These are phyloP conservation scores for Jaltomata sinuosa DNA, from an alignment of 257 asterid species.

Conservation along the genomic window DNA sequence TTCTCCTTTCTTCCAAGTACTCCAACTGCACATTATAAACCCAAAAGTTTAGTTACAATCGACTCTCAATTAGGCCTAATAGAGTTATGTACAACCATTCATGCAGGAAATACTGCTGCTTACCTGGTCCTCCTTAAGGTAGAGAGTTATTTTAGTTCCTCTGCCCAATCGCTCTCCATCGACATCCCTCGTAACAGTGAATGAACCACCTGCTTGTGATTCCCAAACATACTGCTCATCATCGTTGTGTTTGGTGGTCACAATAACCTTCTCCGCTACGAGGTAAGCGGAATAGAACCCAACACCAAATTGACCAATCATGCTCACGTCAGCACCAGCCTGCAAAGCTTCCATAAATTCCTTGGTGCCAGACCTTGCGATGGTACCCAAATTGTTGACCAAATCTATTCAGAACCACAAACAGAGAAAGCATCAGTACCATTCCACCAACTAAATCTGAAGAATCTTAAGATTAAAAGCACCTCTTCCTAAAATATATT, in stretches of 20 bases:
- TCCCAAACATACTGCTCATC: conserved; percentile 82
- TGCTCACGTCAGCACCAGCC: conserved; percentile 93
- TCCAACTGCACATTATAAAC: conserved; percentile 34
- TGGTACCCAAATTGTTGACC: conserved; percentile 79
- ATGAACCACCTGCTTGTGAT: conserved; percentile 78
- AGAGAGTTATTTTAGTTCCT: conserved; percentile 76
- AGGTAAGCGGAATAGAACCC: conserved; percentile 84
- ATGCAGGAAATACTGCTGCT: background rate
- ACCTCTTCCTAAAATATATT: background rate
- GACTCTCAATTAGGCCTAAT: background rate
- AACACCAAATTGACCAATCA: conserved; percentile 83
- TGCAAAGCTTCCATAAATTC: conserved; percentile 81
- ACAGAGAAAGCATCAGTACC: background rate
- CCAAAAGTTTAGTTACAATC: background rate
- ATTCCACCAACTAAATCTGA: background rate
- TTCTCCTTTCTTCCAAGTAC: conserved; percentile 67
- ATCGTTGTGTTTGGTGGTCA: conserved; percentile 65
- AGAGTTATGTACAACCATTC: background rate
- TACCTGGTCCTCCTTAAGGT: conserved; percentile 82
- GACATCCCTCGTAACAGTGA: conserved; percentile 62
- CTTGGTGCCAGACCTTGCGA: conserved; percentile 76
- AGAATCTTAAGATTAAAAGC: background rate
- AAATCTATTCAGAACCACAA: conserved; percentile 28
- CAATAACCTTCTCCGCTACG: conserved; percentile 69
- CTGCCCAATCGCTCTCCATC: conserved; percentile 66